Base-by-base conservation (phyloP, 345 rosid species). In the Durio zibethinus region DNA sequence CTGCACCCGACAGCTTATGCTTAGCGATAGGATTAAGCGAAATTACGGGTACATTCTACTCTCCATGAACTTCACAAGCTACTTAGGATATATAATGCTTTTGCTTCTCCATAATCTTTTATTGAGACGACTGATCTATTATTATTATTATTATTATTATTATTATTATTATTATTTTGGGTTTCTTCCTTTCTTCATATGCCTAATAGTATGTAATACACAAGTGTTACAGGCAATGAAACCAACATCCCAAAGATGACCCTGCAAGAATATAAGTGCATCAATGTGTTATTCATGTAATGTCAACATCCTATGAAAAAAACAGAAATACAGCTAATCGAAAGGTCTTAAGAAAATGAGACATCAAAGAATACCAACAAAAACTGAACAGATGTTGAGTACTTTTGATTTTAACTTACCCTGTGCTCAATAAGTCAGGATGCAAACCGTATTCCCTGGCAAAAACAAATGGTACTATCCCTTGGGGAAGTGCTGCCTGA, bases 171-270 rank as follows among this genome's bases (percentile, higher is more conserved):
- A n/a, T 5, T 27, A 11, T 4, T 75, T 29, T 47, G 68, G 2
- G 6, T 47, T 53, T 16, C 31, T 43, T 11, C 38, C 43, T 61
- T 23, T 57, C 68, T 45, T 86, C 83, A 87, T 62, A 90, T 78
- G 74, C 90, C 94, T 78, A 90, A 76, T 53, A 87, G 82, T 38
- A 90, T 82, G 82, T 92, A 92, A 74, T 92, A 92, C 75, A 92
- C 85, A 47, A 90, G 85, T 4, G 94, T 92, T 50, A 90, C 91
- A 4, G 93, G 97, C 71, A 92, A 83, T 15, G 97, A 89, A 57
- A 90, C 94, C 74, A 92, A 59, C 97, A 92, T 92, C n/a, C 97
- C 97, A 69, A 92, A 92, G 57, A 90, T 92, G 7, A 92, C 97
- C 92, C 97, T 92, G 94, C 78, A 76, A 79, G 54, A 77, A 48